Evolutionary conservation across 2,329 filamentous ascomycete genomes (phyloP).

Genomic region (Diplodia intermedia): DNA sequence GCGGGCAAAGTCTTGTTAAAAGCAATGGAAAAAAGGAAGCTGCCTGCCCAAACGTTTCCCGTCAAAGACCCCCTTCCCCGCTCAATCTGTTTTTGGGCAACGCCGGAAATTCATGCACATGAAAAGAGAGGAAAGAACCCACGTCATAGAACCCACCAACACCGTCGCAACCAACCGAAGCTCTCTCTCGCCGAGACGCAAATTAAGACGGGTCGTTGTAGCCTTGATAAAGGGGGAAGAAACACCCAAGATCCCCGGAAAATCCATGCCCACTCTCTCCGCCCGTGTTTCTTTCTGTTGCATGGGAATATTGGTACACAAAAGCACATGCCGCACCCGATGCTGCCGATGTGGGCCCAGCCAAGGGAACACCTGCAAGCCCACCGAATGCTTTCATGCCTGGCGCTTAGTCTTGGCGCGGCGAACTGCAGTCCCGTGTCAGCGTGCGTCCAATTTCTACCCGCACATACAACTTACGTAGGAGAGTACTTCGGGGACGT

Average conservation of each 20-base stretch:
- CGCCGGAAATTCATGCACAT: slow-evolving; percentile 27
- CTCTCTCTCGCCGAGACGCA: neutral
- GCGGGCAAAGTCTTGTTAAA: neutral
- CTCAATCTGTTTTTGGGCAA: slow-evolving; percentile 31
- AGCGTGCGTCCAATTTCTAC: neutral
- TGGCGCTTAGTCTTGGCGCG: slow-evolving; percentile 22
- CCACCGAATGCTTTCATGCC: neutral
- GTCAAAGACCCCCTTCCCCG: neutral
- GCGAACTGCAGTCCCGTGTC: slow-evolving; percentile 16
- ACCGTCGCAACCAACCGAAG: slow-evolving; percentile 10
- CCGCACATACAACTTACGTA: slow-evolving; percentile 51
- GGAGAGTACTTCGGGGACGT: slow-evolving; percentile 52
- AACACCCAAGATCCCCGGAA: neutral
- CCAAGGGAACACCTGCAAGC: slow-evolving; percentile 21
- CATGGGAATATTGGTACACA: slow-evolving; percentile 14
- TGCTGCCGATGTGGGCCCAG: slow-evolving; percentile 25
- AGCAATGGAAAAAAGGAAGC: neutral
- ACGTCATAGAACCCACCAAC: slow-evolving; percentile 18
- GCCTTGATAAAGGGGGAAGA: slow-evolving; percentile 8
- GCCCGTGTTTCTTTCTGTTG: neutral
- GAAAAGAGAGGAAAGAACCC: neutral
- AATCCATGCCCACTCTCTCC: neutral
- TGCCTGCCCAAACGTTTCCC: slow-evolving; percentile 5
- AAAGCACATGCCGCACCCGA: neutral
- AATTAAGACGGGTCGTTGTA: slow-evolving; percentile 30